phyloP scores from a whole-genome alignment of 345 rosid genomes.

The Moringa oleifera region DNA sequence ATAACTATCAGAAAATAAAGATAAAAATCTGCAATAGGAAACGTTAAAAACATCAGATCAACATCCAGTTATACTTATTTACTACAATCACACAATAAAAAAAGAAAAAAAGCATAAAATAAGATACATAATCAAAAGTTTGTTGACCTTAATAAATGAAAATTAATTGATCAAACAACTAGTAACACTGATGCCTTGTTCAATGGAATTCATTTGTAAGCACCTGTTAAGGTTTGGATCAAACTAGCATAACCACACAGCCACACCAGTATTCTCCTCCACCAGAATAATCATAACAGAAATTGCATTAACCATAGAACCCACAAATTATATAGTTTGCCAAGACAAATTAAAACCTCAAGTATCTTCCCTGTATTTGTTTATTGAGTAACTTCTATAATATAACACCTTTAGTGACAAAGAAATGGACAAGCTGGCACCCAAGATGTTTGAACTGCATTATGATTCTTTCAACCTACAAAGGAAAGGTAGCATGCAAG shows the following conservation, averaged over 20 bases:
- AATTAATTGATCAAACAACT: not conserved
- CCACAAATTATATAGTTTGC: not conserved
- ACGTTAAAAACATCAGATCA: slow-evolving; percentile 22
- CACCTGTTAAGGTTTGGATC: no score
- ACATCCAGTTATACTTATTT: not conserved
- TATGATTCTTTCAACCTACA: not conserved
- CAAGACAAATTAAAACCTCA: not conserved
- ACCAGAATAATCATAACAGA: not conserved
- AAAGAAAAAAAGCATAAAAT: not conserved
- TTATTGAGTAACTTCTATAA: no score
- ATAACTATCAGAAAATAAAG: slow-evolving; percentile 71
- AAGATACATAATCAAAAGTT: not conserved
- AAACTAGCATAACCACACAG: no score
- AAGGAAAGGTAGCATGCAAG: not conserved
- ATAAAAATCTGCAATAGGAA: slow-evolving; percentile 58
- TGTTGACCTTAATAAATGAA: not conserved
- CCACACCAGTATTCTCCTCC: not conserved
- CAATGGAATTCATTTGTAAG: not conserved
- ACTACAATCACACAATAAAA: not conserved
- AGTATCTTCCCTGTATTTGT: no score
- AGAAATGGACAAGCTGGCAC: no score
- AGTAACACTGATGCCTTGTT: no score
- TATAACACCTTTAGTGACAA: no score
- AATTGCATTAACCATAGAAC: slow-evolving; percentile 4
- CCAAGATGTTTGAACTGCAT: not conserved